Evolutionary conservation across 257 asterid genomes (phyloP).

Genomic region (Solanum sejunctum): DNA sequence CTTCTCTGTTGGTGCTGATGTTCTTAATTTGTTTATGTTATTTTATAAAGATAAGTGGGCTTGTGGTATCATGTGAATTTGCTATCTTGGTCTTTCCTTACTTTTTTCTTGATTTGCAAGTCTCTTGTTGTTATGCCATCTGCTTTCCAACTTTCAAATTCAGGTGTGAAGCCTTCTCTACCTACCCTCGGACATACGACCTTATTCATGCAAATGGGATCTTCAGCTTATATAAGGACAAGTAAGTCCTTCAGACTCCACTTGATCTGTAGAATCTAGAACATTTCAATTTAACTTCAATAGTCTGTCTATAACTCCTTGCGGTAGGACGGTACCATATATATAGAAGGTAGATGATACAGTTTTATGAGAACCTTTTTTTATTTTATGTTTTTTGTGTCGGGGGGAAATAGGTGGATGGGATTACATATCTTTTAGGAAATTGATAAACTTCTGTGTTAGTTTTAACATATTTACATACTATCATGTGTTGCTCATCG

Average conservation of each 20-base stretch:
- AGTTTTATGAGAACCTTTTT: background rate
- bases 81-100: background rate
- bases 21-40: background rate
- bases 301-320: background rate
- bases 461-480: too few relatives aligned
- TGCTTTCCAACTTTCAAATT: background rate
- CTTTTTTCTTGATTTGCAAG: background rate
- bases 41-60: background rate
- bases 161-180: slow-evolving; percentile 40
- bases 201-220: slow-evolving; percentile 29
- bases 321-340: background rate
- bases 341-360: background rate
- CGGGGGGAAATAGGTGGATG: too few relatives aligned
- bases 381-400: background rate
- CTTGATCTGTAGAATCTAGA: background rate
- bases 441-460: background rate
- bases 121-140: background rate
- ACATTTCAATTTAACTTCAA: background rate
- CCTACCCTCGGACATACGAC: slow-evolving; percentile 35
- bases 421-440: background rate
- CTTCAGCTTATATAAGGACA: slow-evolving; percentile 29
- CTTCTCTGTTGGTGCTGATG: background rate
- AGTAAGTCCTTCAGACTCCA: slow-evolving; percentile 12
- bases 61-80: background rate
- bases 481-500: too few relatives aligned